Evolutionary conservation across 768 basidiomycete genomes (phyloP).

Genomic region (Panaeolus papilionaceus): DNA sequence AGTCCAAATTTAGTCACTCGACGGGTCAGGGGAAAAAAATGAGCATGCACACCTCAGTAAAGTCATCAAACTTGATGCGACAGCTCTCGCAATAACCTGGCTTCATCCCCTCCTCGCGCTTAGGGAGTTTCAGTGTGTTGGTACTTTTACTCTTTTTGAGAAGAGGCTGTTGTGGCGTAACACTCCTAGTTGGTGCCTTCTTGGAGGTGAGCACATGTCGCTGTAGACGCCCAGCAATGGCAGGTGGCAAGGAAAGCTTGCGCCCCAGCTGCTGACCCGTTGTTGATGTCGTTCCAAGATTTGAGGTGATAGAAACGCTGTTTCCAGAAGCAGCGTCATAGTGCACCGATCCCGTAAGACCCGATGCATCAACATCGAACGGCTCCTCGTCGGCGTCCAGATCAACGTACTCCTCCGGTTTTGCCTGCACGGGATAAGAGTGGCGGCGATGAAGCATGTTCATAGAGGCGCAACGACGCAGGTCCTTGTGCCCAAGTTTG

Average conservation of each 20-base stretch:
- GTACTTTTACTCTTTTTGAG: slow-evolving; percentile 84
- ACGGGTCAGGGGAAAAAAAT: slow-evolving; percentile 16
- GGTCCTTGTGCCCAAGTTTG: slow-evolving; percentile 49
- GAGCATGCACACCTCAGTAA: slow-evolving; percentile 65
- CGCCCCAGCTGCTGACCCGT: slow-evolving; percentile 49
- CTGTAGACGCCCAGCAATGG: slow-evolving; percentile 61
- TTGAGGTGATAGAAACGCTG: slow-evolving; percentile 91
- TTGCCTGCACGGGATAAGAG: slow-evolving; percentile 35
- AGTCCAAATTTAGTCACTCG: slow-evolving; percentile 16
- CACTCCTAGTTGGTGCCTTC: slow-evolving; percentile 45
- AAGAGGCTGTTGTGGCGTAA: slow-evolving; percentile 58
- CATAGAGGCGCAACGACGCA: slow-evolving; percentile 79
- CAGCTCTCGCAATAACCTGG: slow-evolving; percentile 99
- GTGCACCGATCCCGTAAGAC: slow-evolving; percentile 66
- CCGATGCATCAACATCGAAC: slow-evolving; percentile 72
- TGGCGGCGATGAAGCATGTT: slow-evolving; percentile 71
- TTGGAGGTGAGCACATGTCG: slow-evolving; percentile 74
- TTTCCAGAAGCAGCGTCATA: slow-evolving; percentile 96
- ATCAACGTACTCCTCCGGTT: slow-evolving; percentile 38
- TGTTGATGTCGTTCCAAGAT: slow-evolving; percentile 84
- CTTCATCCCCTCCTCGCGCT: slow-evolving; percentile 86
- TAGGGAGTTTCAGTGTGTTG: slow-evolving; percentile 75
- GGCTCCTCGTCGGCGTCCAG: slow-evolving; percentile 49
- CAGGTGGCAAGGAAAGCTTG: slow-evolving; percentile 55
- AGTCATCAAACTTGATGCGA: slow-evolving; percentile 87